These are phyloP conservation scores for Neospermospora avenae DNA, from an alignment of 2,329 filamentous ascomycete species.

Conservation along the genomic window DNA sequence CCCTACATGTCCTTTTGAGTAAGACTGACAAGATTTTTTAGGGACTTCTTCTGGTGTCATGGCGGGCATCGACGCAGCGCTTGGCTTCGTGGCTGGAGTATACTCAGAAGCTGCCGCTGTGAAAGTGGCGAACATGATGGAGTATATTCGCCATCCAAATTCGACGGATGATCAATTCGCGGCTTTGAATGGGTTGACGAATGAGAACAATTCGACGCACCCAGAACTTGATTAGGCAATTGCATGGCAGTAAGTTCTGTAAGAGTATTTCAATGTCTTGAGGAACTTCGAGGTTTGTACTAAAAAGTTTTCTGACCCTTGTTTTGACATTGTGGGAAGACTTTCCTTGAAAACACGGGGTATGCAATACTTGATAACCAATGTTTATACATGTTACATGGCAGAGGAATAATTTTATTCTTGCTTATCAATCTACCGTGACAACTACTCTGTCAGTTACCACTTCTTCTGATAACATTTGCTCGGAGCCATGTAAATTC, in stretches of 20 bases:
- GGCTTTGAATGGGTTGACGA: constrained; percentile 9
- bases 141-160: constrained; percentile 56
- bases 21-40: neutral
- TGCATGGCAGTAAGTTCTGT: neutral
- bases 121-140: constrained; percentile 42
- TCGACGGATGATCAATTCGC: constrained; percentile 54
- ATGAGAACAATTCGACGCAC: constrained; percentile 7
- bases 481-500: too few species aligned
- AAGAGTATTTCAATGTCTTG: neutral
- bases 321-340: too few species aligned
- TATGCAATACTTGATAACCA: too few species aligned
- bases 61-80: constrained; percentile 59
- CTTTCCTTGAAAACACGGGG: too few species aligned
- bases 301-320: too few species aligned
- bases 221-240: neutral
- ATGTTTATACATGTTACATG: too few species aligned
- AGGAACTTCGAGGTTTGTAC: too few species aligned
- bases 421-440: too few species aligned
- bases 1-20: neutral
- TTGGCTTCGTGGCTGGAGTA: constrained; percentile 52
- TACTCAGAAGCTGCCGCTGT: constrained; percentile 46
- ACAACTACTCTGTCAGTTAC: too few species aligned
- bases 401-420: too few species aligned
- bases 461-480: too few species aligned
- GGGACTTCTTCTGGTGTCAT: constrained; percentile 57